These are phyloP conservation scores for Metschnikowia cerradonensis DNA, from an alignment of 805 yeast genomes.

Conservation along the genomic window DNA sequence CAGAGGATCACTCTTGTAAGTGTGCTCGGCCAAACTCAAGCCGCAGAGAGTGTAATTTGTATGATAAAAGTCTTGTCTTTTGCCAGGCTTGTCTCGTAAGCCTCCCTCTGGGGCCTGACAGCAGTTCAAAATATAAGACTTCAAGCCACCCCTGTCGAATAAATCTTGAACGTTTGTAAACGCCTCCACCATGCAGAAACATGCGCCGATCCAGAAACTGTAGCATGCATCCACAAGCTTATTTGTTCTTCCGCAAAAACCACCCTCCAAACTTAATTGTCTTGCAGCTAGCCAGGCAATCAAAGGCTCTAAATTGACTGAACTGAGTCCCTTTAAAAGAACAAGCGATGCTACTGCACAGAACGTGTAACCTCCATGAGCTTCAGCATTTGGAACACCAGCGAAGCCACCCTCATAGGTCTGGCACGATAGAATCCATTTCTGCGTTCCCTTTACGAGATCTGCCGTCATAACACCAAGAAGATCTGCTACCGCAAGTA, in stretches of 20 bases:
- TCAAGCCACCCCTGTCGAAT: constrained; percentile 56
- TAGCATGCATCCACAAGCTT: constrained; percentile 96
- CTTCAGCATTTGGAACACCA: constrained; percentile 74
- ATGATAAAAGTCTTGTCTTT: constrained; percentile 79
- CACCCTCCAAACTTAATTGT: constrained; percentile 76
- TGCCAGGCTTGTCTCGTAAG: constrained; percentile 83
- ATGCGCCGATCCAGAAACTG: constrained; percentile 91
- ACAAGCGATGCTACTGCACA: constrained; percentile 71
- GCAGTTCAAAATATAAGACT: constrained; percentile 66
- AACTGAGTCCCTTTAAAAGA: constrained; percentile 36
- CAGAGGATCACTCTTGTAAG: background rate
- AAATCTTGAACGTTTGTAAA: constrained; percentile 25
- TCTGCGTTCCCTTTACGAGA: constrained; percentile 46
- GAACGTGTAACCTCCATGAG: constrained; percentile 95
- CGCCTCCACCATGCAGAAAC: constrained; percentile 59
- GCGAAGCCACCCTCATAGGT: constrained; percentile 96
- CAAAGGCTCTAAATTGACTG: constrained; percentile 47
- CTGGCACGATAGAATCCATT: constrained; percentile 70
- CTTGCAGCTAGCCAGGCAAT: constrained; percentile 66
- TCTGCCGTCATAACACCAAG: constrained; percentile 62
- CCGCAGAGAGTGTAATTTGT: constrained; percentile 84
- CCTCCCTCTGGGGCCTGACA: constrained; percentile 76
- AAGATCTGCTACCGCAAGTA: constrained; percentile 64
- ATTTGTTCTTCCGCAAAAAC: constrained; percentile 85
- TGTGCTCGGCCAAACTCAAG: constrained; percentile 54